These are phyloP conservation scores for Dryas integrifolia DNA, from an alignment of 331 rosid genomes.

Conservation along the genomic window DNA sequence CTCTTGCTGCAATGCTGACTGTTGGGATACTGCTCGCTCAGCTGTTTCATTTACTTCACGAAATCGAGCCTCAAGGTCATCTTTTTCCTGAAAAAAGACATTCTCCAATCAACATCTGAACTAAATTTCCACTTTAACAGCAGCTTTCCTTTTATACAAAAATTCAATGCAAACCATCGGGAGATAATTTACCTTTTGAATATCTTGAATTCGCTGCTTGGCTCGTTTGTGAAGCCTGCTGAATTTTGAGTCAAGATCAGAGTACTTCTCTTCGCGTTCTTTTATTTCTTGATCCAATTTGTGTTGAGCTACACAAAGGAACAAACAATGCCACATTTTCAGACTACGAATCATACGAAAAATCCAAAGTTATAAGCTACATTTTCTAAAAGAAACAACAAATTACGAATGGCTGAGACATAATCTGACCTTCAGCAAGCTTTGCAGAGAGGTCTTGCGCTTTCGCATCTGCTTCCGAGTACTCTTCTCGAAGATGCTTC, in stretches of 20 bases:
- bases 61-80: constrained; percentile 73
- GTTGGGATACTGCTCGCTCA: constrained; percentile 76
- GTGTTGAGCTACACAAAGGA: constrained; percentile 56
- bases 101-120: constrained; percentile 32
- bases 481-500: constrained; percentile 68
- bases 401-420: constrained; percentile 1
- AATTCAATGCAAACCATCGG: not conserved
- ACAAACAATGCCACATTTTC: constrained; percentile 26
- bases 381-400: not conserved
- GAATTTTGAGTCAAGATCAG: constrained; percentile 87
- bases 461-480: constrained; percentile 76
- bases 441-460: constrained; percentile 71
- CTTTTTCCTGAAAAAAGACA: constrained; percentile 72
- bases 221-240: constrained; percentile 97
- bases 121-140: constrained; percentile 26
- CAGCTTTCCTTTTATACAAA: not conserved
- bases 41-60: constrained; percentile 66
- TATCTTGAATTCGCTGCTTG: constrained; percentile 94
- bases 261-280: constrained; percentile 88
- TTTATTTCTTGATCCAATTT: constrained; percentile 77
- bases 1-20: constrained; percentile 75
- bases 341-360: constrained; percentile 26
- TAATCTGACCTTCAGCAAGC: constrained; percentile 73
- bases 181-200: constrained; percentile 67
- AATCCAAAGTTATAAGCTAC: not conserved